phyloP scores from a whole-genome alignment of 2,329 filamentous ascomycete species.

The Pleoardoris graminearum region DNA sequence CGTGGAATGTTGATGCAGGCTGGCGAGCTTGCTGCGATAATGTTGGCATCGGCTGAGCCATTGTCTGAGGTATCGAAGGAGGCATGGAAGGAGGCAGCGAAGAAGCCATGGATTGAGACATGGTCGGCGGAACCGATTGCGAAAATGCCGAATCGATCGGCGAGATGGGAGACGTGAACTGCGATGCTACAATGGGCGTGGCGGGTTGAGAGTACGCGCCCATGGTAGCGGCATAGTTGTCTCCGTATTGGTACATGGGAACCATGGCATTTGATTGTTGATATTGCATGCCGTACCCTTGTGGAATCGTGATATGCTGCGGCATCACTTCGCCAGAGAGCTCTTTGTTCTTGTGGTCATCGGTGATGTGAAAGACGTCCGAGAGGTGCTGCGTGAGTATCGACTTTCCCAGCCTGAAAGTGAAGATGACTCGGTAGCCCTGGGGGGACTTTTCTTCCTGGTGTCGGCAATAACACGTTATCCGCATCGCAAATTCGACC shows the following conservation, averaged over 20 bases:
- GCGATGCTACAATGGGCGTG: constrained; percentile 23
- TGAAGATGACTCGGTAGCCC: constrained; percentile 92
- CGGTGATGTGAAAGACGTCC: constrained; percentile 90
- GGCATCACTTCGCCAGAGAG: constrained; percentile 25
- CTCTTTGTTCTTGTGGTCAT: constrained; percentile 81
- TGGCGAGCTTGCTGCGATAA: constrained; percentile 5
- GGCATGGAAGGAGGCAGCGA: neutral
- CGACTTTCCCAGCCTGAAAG: constrained; percentile 78
- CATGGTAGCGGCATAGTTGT: constrained; percentile 9
- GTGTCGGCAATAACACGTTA: constrained; percentile 95
- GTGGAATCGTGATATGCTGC: constrained; percentile 24
- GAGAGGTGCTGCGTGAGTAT: constrained; percentile 78
- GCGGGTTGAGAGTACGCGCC: constrained; percentile 17
- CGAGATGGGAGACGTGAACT: constrained; percentile 14
- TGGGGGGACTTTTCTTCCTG: constrained; percentile 78
- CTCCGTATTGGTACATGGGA: constrained; percentile 14
- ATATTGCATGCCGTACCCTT: constrained; percentile 9
- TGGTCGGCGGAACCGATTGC: neutral
- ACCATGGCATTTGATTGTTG: constrained; percentile 5
- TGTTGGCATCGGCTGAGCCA: constrained; percentile 1
- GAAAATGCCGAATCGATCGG: neutral
- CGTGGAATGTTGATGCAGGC: neutral
- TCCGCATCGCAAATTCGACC: constrained; percentile 88
- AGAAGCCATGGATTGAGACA: neutral
- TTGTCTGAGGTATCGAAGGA: neutral